Evolutionary conservation across 2,329 filamentous ascomycete species (phyloP).

Genomic region (Lasiodiplodia sp.): DNA sequence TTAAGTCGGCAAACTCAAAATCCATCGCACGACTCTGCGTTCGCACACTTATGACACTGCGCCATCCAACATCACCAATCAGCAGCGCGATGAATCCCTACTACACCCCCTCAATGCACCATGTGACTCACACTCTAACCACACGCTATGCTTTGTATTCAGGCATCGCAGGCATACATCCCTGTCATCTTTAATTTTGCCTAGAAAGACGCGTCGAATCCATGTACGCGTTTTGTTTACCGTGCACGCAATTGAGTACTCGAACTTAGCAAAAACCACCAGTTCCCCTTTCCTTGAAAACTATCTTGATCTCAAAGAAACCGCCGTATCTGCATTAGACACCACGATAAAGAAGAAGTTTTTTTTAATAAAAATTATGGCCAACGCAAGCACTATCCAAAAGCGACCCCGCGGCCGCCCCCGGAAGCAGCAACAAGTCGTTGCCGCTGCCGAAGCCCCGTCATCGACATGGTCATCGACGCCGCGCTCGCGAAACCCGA

Average conservation of each 20-base stretch:
- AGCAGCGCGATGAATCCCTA: not conserved
- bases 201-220: not conserved
- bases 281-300: not conserved
- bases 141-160: not conserved
- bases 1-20: not conserved
- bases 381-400: not conserved
- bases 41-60: not conserved
- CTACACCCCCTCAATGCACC: not conserved
- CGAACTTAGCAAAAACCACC: not conserved
- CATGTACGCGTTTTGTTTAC: not conserved
- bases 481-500: not conserved
- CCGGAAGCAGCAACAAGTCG: constrained; percentile 12
- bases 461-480: not conserved
- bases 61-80: not conserved
- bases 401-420: constrained; percentile 17
- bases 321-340: too few relatives aligned
- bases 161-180: not conserved
- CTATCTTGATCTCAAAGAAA: too few relatives aligned
- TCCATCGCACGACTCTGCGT: not conserved
- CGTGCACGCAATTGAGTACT: not conserved
- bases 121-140: not conserved
- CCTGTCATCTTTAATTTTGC: not conserved
- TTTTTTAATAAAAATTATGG: not conserved
- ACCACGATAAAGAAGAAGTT: not conserved
- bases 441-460: not conserved